A percentile compares a stretch with the other conserved stretches of the same genome.
These are phyloP conservation scores for Xenosphaeropsis pyriputrescens DNA, from an alignment of 2,329 filamentous ascomycete species.

Conservation along the genomic window DNA sequence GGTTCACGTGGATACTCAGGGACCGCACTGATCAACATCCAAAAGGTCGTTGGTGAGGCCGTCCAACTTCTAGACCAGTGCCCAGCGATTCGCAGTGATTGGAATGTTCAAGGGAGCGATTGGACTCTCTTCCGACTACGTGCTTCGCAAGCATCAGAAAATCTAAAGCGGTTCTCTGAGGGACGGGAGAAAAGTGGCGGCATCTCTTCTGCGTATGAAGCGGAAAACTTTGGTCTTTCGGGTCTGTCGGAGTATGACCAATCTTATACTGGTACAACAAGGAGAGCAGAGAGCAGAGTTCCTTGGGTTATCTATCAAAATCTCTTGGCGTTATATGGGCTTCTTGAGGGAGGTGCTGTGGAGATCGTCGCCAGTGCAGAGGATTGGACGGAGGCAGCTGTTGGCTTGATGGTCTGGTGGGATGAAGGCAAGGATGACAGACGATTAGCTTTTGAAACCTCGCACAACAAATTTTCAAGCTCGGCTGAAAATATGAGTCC, in stretches of 20 bases:
- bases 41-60: slow-evolving; percentile 54
- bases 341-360: slow-evolving; percentile 60
- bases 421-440: slow-evolving; percentile 54
- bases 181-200: slow-evolving; percentile 37
- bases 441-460: slow-evolving; percentile 11
- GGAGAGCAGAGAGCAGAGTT: slow-evolving; percentile 70
- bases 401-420: slow-evolving; percentile 85
- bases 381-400: slow-evolving; percentile 83
- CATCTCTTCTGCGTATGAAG: slow-evolving; percentile 22
- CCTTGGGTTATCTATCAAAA: slow-evolving; percentile 87
- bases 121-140: slow-evolving; percentile 77
- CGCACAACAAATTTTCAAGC: slow-evolving; percentile 11
- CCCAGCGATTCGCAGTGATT: slow-evolving; percentile 55
- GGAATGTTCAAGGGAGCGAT: slow-evolving; percentile 69
- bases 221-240: slow-evolving; percentile 24
- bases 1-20: slow-evolving; percentile 47
- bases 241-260: slow-evolving; percentile 33
- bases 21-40: slow-evolving; percentile 62
- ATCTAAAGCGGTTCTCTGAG: slow-evolving; percentile 68
- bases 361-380: slow-evolving; percentile 66
- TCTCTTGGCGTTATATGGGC: slow-evolving; percentile 64
- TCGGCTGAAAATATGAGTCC: slow-evolving; percentile 27
- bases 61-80: slow-evolving; percentile 58
- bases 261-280: slow-evolving; percentile 50
- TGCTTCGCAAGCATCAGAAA: slow-evolving; percentile 51